Evolutionary conservation across 179 eudicot species (phyloP), one percentile per base, ranked within the genome.

Genomic region (Spinacia oleracea): DNA sequence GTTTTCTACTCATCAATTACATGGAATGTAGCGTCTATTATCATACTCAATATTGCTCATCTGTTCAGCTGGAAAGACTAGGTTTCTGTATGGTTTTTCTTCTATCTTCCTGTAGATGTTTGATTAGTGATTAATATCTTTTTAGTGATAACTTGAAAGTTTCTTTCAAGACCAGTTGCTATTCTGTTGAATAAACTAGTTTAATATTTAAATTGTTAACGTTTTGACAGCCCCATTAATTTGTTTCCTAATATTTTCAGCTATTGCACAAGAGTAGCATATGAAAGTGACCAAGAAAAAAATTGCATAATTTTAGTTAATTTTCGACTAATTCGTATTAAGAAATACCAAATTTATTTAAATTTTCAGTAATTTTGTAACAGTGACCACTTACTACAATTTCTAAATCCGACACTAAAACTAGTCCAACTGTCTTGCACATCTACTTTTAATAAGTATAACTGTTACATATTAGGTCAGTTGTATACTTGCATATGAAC

Each of bases 181-280:
- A 27, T 11, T 38, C 59, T 62, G 71, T 8, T 59, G 20, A n/a
- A 16, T 71, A 21, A 45, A 60, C 12, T 42, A 9, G 34, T 59
- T n/a, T n/a, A n/a, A n/a, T n/a, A n/a, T 21, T 25, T n/a, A n/a
- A 10, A 74, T 51, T 46, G 5, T 46, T 50, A 16, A 1, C 32
- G 53, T 62, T 45, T 55, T 79, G 75, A 70, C n/a, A n/a, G n/a
- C n/a, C n/a, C n/a, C n/a, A n/a, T n/a, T 48, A 12, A 32, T 50
- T 31, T 62, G n/a, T 15, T 48, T 12, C 18, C 0, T 65, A 16
- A 38, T 55, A 48, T 51, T 76, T 6, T n/a, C 84, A 84, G 86
- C 27, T 84, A 84, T 43, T 84, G 86, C 81, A 84, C 74, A 84
- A 60, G 40, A 76, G 53, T 74, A 45, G 3, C 50, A 29, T 38